Evolutionary conservation across 352 stramenopile species (phyloP).

Genomic region (Elongisporangium undulatum): DNA sequence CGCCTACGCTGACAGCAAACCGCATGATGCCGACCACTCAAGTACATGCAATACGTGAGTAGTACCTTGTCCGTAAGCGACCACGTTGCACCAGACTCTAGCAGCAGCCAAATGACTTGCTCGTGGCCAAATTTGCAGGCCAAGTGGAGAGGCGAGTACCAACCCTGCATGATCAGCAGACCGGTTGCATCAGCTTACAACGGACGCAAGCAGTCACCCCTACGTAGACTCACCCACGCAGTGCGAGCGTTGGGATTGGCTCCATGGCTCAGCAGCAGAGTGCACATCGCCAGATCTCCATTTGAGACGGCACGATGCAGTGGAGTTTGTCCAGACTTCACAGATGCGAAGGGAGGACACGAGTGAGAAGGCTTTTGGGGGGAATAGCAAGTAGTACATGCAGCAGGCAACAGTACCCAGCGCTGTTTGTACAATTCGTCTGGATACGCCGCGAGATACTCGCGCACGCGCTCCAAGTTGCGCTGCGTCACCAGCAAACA

Average conservation of each 20-base stretch:
- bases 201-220: too few species aligned
- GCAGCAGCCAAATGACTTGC: slow-evolving; percentile 52
- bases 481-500: slow-evolving; percentile 53
- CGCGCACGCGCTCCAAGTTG: slow-evolving; percentile 25
- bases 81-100: slow-evolving; percentile 62
- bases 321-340: slow-evolving; percentile 54
- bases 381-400: background rate
- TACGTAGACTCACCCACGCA: too few species aligned
- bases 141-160: slow-evolving; percentile 76
- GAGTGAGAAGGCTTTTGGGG: background rate
- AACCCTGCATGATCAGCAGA: slow-evolving; percentile 30
- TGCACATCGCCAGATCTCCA: slow-evolving; percentile 31
- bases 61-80: slow-evolving; percentile 45
- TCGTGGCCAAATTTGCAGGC: slow-evolving; percentile 67
- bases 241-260: slow-evolving; percentile 50
- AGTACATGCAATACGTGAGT: background rate
- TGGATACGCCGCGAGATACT: slow-evolving; percentile 24
- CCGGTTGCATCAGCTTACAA: background rate
- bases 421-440: slow-evolving; percentile 36
- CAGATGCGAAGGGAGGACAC: background rate
- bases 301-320: slow-evolving; percentile 60
- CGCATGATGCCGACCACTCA: background rate
- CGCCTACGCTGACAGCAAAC: slow-evolving; percentile 8
- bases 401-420: slow-evolving; percentile 38
- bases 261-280: slow-evolving; percentile 41